Evolutionary conservation across 768 basidiomycete species (phyloP), one percentile per base, ranked within the genome.

Genomic region (Fibroporia radiculosa): DNA sequence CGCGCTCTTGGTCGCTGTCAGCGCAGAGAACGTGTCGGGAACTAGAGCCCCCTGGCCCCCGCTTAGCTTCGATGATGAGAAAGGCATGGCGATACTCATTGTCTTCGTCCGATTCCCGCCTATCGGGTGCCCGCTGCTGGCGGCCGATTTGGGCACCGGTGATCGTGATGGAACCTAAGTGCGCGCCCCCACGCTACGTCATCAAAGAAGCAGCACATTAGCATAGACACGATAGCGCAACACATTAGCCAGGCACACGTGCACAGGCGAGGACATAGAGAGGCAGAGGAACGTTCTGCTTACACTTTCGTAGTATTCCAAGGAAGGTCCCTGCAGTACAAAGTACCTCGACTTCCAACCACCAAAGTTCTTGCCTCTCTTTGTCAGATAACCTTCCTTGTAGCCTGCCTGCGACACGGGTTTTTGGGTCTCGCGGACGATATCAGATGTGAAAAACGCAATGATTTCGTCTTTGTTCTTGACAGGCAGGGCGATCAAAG

Each of bases 291-390:
- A 27, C 20, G 26, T 25, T 24, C 48, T n/a, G 78, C 92, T 68
- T 65, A 97, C 95, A 56, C 80, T 83, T 66, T 98, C 96, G 56
- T 88, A 99, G 64, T 98, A 99, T 58, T 95, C 90, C 40, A 98
- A 72, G 1, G 85, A 76, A 3, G 90, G 83, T 0, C 93, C 92
- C 62, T 90, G 84, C 20, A 97, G 71, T 6, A 97, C 91, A 56
- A 98, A 98, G 64, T 82, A 99, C 33, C 96, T 75, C 20, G 91
- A 91, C 60, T 95, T 93, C 95, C 91, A 93, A 2, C 95, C 93
- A 35, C 96, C 96, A 65, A 98, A 97, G 58, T 91, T 96, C 70
- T 97, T 92, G 18, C 93, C 93, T 47, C 92, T 76, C 67, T 97
- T 40, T 16, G 95, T 97, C 27, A 96, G 69, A 61, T 95, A 95